Base-by-base conservation (phyloP, 495 filamentous ascomycete species). In the Lineolata rhizophorae region DNA sequence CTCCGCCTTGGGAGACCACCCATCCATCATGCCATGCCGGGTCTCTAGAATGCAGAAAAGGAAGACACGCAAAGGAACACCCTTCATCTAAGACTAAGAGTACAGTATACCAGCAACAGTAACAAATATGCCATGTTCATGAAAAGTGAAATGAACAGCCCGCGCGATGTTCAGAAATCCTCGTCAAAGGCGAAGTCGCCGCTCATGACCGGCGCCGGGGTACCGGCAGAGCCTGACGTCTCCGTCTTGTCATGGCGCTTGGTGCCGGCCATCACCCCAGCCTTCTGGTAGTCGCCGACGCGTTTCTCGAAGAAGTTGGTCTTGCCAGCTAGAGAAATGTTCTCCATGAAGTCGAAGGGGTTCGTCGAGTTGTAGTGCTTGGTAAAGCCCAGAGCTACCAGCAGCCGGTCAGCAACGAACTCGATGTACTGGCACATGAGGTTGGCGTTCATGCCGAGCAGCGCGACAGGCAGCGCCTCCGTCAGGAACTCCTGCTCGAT, bases 271-370 rank as follows among this genome's bases (percentile, higher is more conserved):
- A 97, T 95, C 48, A 97, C 87, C 58, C 90, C 87, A 29, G 90
- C 83, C 65, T 97, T 97, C 59, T 97, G 87, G 68, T 97, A 97
- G 51, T 97, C 87, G 56, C 77, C 90, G 25, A 97, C 87, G 38
- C 87, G 77, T 77, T 97, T 97, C 72, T 97, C 87, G 56, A 97
- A 97, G 77, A 97, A 97, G 67, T 97, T 97, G 54, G 87, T 97
- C 75, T 97, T 97, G 56, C 87, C 87, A 18, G 83, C 79, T 19
- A 97, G 65, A 6, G 87, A 95, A 60, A 97, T 97, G 48, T 82
- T 85, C 69, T 97, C 87, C 87, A 97, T 97, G 60, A 97, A 97
- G 67, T 97, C 87, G 57, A 97, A 97, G 43, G 87, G 87, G 60
- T 97, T 97, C 51, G 76, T 65, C 18, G 72, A 61, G 46, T 85